Base-by-base conservation (phyloP, 1,284 basidiomycete genomes). In the Rhodotorula sp. region DNA sequence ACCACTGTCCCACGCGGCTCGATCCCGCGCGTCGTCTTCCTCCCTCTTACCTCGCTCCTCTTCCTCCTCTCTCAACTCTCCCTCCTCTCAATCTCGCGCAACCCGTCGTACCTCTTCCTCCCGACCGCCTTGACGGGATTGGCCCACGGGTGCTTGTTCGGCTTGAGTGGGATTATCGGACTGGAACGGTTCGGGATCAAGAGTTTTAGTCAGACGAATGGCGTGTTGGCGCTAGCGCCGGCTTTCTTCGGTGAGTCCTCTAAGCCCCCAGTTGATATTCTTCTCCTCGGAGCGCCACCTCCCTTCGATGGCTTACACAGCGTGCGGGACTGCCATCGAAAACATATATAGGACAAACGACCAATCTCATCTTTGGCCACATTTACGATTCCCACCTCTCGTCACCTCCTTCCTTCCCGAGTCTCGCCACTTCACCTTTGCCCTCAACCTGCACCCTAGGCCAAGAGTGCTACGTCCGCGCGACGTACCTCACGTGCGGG, bases 131-230 rank as follows among this genome's bases (percentile, higher is more conserved):
- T 72, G 26, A 70, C 66, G 8, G 75, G 75, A 1, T 55, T 66
- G 3, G 68, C 73, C 2, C 72, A 75, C 51, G 74, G 74, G 14
- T 51, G 51, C 17, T 24, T 75, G 29, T 75, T 75, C 12, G 71
- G 71, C 0, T 54, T 72, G 20, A 49, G 45, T 15, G 69, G 71
- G 4, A 60, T 75, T 29, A 57, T 75, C 20, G 67, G 64, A 26
- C 62, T 75, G 30, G 74, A 73, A 46, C 45, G 74, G 55, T 74
- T 75, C 62, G 74, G 74, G 15, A 68, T 75, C 22, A 37, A 51
- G 5, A 63, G 57, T 22, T 75, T 73, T 49, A 64, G 62, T 18
- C 55, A 57, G 26, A 75, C 70, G 48, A 74, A 70, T 45, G 70
- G 70, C 3, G 63, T 70, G 29, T 59, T 73, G 14, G 68, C 74